These are phyloP conservation scores for Inga leiocalycina DNA, from an alignment of 306 rosid genomes.

Conservation along the genomic window DNA sequence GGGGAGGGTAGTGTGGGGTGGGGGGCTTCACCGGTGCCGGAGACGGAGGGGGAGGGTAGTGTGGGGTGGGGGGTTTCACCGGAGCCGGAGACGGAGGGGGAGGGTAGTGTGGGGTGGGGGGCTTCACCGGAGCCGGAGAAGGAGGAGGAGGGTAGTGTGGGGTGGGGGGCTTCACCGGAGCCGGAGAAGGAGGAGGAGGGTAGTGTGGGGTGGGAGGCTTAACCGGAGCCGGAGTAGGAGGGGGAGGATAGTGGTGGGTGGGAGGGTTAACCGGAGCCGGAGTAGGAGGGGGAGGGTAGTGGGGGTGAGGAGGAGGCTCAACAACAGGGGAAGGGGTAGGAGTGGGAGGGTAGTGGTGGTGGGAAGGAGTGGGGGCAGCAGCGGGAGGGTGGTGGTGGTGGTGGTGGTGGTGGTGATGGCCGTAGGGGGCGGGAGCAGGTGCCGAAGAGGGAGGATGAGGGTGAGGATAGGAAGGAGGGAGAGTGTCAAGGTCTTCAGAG, in stretches of 20 bases:
- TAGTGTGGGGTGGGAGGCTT: constrained; percentile 28
- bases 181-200: constrained; percentile 32
- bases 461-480: constrained; percentile 40
- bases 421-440: constrained; percentile 29
- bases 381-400: neutral
- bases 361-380: neutral
- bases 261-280: neutral
- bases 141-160: constrained; percentile 39
- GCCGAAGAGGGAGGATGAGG: neutral
- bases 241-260: constrained; percentile 24
- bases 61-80: constrained; percentile 12
- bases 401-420: constrained; percentile 46
- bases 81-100: constrained; percentile 16
- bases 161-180: constrained; percentile 28
- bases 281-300: neutral
- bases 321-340: neutral
- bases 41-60: constrained; percentile 2
- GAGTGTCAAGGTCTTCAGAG: constrained; percentile 17
- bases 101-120: constrained; percentile 21
- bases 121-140: neutral
- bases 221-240: constrained; percentile 30
- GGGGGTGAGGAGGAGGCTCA: neutral
- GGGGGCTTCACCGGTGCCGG: constrained; percentile 34
- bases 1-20: neutral
- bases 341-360: constrained; percentile 16